These are phyloP conservation scores for Blastobotrys persicus DNA, from an alignment of 1,139 yeast species.

Conservation along the genomic window DNA sequence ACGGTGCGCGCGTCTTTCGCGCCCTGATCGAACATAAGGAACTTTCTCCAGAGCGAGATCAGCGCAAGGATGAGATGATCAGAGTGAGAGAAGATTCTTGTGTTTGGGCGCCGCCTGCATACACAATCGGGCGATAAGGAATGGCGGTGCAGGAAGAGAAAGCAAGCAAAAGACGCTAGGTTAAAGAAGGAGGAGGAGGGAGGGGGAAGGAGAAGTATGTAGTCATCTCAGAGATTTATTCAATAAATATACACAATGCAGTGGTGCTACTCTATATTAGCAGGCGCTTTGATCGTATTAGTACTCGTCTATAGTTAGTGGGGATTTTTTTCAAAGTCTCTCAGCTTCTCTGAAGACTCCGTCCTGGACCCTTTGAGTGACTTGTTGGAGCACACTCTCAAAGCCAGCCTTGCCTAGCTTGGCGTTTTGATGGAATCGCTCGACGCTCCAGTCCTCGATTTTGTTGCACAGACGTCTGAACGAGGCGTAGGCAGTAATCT, in stretches of 20 bases:
- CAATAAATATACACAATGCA: conserved; percentile 2
- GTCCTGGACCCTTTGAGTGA: conserved; percentile 44
- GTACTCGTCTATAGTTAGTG: neutral
- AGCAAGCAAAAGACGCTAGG: no score
- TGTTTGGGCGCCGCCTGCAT: no score
- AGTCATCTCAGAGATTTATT: no score
- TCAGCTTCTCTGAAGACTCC: conserved; percentile 31
- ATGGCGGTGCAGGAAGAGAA: no score
- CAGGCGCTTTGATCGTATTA: neutral
- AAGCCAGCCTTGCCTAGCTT: conserved; percentile 77
- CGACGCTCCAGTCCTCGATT: conserved; percentile 89
- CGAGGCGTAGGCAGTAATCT: conserved; percentile 80
- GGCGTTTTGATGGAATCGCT: conserved; percentile 87
- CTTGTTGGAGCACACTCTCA: conserved; percentile 65
- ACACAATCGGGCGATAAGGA: no score
- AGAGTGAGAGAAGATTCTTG: no score
- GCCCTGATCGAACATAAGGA: no score
- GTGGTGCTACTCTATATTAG: neutral
- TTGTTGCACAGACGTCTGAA: conserved; percentile 69
- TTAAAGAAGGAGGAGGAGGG: no score
- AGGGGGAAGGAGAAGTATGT: no score
- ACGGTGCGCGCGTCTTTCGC: no score
- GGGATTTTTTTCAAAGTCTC: neutral
- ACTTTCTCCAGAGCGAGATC: no score
- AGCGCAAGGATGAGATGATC: no score